These are phyloP conservation scores for Globomyces sp. DNA, from an alignment of 371 early-diverging fungal species.

Conservation along the genomic window DNA sequence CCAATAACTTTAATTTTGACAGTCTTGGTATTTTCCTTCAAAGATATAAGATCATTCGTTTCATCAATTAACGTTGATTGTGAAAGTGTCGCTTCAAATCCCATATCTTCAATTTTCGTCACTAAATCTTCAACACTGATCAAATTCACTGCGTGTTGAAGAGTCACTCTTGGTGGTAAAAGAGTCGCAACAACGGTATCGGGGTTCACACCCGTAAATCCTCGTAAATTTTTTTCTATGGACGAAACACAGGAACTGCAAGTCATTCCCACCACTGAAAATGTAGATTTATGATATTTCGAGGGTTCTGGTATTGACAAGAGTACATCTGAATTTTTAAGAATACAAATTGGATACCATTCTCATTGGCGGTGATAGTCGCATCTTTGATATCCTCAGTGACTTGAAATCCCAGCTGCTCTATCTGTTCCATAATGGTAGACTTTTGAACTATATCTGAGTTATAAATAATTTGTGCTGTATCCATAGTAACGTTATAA, in stretches of 20 bases:
- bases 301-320: too few species aligned
- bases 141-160: slow-evolving; percentile 26
- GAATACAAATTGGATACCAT: too few species aligned
- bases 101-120: slow-evolving; percentile 55
- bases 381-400: too few species aligned
- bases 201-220: slow-evolving; percentile 22
- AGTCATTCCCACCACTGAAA: slow-evolving; percentile 70
- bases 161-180: slow-evolving; percentile 32
- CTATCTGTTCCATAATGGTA: too few species aligned
- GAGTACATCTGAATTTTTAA: too few species aligned
- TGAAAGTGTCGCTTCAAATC: slow-evolving; percentile 52
- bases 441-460: too few species aligned
- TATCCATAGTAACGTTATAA: too few species aligned
- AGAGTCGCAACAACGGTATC: slow-evolving; percentile 31
- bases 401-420: too few species aligned
- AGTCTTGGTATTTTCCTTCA: slow-evolving; percentile 7
- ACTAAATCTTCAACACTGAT: slow-evolving; percentile 39
- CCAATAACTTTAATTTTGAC: slow-evolving; percentile 43
- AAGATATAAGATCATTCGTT: too few species aligned
- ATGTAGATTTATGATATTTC: neutral
- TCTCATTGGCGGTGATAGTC: too few species aligned
- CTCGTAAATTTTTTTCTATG: slow-evolving; percentile 20
- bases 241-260: slow-evolving; percentile 73
- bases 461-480: too few species aligned
- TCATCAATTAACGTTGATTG: neutral